Base-by-base conservation (phyloP, 495 filamentous ascomycete species). In the Xylaria flabelliformis region DNA sequence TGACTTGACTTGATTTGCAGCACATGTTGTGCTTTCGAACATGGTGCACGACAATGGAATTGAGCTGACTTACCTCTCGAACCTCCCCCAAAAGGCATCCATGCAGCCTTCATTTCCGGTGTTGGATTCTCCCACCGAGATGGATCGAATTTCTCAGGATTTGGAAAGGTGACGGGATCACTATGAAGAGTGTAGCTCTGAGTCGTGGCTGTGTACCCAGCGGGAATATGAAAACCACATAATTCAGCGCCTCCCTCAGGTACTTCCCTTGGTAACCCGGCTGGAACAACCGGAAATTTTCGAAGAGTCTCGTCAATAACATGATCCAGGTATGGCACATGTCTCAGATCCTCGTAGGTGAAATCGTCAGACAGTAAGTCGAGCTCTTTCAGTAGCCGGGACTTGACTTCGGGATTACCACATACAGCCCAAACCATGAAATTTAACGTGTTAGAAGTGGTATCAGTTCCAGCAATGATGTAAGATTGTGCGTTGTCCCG, bases 281-380 rank as follows among this genome's bases (percentile, higher is more conserved):
- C 74, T 0, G 85, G 83, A 0, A 85, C 84, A 15, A 83, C 80
- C 0, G 87, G 81, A 64, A 87, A 81, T 17, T 88, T 75, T 1
- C 88, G 81, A 32, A 92, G 79, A 0, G 87, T 80, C 77, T 92
- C 90, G 34, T 85, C 82, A 71, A 90, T 85, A 19, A 85, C 80
- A 26, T 82, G 81, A 68, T 86, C 85, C n/a, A 89, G 70, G 67
- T 85, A 87, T 8, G 85, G 82, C 55, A 89, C 71, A 3, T 75
- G 67, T 50, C 82, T 78, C 1, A 84, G 58, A 6, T 80, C 75
- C 1, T 77, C 59, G 62, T 86, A 75, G n/a, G 46, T 78, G 69
- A 84, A 85, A 13, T 81, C 79, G 0, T 79, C 77, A 0, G 80
- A 77, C 0, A 88, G 65, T 3, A 34, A 55, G 0, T 69, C 65